Base-by-base conservation (phyloP, 1,284 basidiomycete species). In the Cutaneotrichosporon cutaneum region DNA sequence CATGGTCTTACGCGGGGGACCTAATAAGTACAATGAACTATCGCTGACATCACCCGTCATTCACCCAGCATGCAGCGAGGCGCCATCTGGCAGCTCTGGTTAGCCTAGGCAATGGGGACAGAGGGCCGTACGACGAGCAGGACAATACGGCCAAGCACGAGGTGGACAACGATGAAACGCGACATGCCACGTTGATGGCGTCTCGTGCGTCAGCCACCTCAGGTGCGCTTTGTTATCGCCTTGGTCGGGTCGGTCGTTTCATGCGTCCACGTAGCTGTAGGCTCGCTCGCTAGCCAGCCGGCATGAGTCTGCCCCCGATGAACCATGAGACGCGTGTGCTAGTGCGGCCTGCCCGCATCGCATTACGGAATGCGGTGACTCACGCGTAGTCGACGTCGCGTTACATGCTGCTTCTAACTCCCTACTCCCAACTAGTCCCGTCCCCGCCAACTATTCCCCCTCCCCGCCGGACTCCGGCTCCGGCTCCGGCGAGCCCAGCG, bases 391-490 rank as follows among this genome's bases (percentile, higher is more conserved):
- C 14, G 30, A 21, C 32, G 10, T 30, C 14, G 30, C 51, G 24
- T 27, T 44, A 18, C 42, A 39, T 24, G 21, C 52, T 27, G 9
- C 35, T 42, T 26, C 22, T 26, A 30, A 32, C 47, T 32, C 2
- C 27, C 14, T 14, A n/a, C n/a, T n/a, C n/a, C n/a, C n/a, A n/a
- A n/a, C 27, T 32, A 32, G 22, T 47, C 32, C 36, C 57, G 18
- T 10, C 47, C 18, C 36, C 26, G 35, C 59, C 62, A 60, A 32
- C 66, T 54, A 47, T 62, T 65, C 35, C 47, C 39, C 21, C 59
- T 24, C 7, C 18, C 62, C n/a, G n/a, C n/a, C 6, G 67, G 69
- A 51, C 63, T 66, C 24, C 56, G 42, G 54, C 66, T 68, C 33
- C 66, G 33, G 18, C 60, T 56, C 9, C 58, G 44, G 0, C 60